Conservation (phyloP, 164 flowering plant species). For the Cinnamomum chago region DNA sequence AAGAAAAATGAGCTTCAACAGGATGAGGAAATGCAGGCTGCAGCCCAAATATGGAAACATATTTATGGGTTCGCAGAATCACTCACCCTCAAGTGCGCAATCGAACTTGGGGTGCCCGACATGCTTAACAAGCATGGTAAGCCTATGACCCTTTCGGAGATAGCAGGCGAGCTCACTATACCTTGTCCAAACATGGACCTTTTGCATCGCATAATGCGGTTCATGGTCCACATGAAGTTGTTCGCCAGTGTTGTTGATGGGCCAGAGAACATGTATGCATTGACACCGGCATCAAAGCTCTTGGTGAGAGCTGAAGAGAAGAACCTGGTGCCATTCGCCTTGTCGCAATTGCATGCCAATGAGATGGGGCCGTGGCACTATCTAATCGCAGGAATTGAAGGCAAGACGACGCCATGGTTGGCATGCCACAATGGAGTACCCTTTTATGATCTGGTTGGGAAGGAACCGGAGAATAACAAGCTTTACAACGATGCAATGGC, state of each 20-base stretch:
- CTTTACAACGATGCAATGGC: conserved; percentile 13
- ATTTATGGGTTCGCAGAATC: conserved; percentile 38
- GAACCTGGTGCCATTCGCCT: conserved; percentile 9
- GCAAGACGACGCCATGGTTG: conserved; percentile 28
- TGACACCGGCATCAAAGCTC: conserved; percentile 8
- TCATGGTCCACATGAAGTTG: conserved; percentile 32
- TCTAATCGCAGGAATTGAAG: neutral
- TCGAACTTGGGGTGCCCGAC: conserved; percentile 46
- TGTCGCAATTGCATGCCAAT: conserved; percentile 1
- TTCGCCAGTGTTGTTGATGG: conserved; percentile 17
- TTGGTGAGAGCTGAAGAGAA: neutral
- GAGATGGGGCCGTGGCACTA: conserved; percentile 11
- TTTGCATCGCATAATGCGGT: conserved; percentile 44
- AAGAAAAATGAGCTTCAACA: no score
- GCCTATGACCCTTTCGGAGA: conserved; percentile 32
- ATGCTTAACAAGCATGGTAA: conserved; percentile 33
- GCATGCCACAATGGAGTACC: conserved; percentile 26
- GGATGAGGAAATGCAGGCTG: conserved; percentile 3
- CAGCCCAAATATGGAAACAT: conserved; percentile 16
- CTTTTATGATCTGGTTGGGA: neutral
- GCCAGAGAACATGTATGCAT: neutral
- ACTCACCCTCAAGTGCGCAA: conserved; percentile 40
- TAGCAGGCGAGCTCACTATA: conserved; percentile 16
- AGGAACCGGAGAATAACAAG: conserved; percentile 1
- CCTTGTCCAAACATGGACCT: conserved; percentile 23